Conservation (phyloP, 1,139 yeast genomes). For the Zygosaccharomyces pseudobailii region DNA sequence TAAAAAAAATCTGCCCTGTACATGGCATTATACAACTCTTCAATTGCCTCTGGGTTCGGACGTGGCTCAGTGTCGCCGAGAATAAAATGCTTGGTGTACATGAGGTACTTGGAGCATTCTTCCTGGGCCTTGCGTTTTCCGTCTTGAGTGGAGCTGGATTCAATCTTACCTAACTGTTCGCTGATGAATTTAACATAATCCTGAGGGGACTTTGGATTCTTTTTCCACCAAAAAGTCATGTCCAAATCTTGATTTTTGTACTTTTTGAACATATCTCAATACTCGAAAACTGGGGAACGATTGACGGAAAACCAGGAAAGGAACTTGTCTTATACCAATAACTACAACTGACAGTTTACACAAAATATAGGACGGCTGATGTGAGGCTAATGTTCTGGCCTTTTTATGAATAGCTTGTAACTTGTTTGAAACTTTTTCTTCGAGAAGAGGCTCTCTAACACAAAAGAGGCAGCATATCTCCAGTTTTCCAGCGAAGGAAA, state of each 20-base stretch:
- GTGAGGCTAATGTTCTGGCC: too few species aligned
- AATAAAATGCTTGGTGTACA: slow-evolving; percentile 62
- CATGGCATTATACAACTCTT: slow-evolving; percentile 41
- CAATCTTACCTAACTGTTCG: slow-evolving; percentile 69
- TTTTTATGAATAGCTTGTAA: neutral
- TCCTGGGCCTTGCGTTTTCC: slow-evolving; percentile 66
- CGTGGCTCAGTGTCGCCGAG: slow-evolving; percentile 67
- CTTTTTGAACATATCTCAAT: slow-evolving; percentile 25
- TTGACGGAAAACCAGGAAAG: neutral
- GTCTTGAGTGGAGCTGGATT: slow-evolving; percentile 37
- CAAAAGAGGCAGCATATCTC: neutral
- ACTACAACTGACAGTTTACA: neutral
- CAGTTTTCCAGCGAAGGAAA: neutral
- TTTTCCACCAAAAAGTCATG: slow-evolving; percentile 87
- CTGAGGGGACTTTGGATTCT: slow-evolving; percentile 87
- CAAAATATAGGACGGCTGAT: too few species aligned
- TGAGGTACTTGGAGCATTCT: slow-evolving; percentile 65
- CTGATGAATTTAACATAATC: slow-evolving; percentile 73
- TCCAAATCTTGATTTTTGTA: slow-evolving; percentile 30
- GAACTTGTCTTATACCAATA: neutral
- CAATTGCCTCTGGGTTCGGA: slow-evolving; percentile 74
- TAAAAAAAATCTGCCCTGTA: slow-evolving; percentile 61
- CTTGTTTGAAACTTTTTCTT: neutral
- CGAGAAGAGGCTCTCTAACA: neutral
- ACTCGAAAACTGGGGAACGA: neutral